phyloP scores from a whole-genome alignment of 2,329 filamentous ascomycete species.

The Calonectria pseudoturangicola region DNA sequence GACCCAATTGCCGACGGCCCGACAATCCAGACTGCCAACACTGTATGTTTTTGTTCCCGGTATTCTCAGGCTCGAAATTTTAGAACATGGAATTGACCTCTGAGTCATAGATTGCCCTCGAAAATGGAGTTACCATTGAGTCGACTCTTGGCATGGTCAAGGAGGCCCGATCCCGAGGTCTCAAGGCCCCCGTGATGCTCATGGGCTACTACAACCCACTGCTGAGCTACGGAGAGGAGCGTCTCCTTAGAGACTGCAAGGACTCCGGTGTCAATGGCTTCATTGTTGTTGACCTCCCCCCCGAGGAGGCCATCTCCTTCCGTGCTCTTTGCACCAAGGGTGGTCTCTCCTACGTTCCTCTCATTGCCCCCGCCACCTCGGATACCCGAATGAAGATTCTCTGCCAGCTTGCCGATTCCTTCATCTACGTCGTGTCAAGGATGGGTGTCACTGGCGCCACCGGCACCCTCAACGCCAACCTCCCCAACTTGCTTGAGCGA shows the following conservation, averaged over 20 bases:
- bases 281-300: slow-evolving; percentile 96
- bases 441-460: slow-evolving; percentile 97
- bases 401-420: slow-evolving; percentile 97
- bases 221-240: slow-evolving; percentile 94
- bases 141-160: slow-evolving; percentile 89
- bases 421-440: slow-evolving; percentile 98
- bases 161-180: slow-evolving; percentile 83
- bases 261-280: slow-evolving; percentile 94
- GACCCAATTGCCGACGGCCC: slow-evolving; percentile 98
- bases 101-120: slow-evolving; percentile 77
- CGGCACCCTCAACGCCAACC: slow-evolving; percentile 85
- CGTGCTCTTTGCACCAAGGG: slow-evolving; percentile 87
- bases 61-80: not conserved
- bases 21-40: slow-evolving; percentile 97
- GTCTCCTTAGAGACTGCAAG: slow-evolving; percentile 88
- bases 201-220: slow-evolving; percentile 99
- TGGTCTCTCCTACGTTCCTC: slow-evolving; percentile 94
- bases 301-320: slow-evolving; percentile 96
- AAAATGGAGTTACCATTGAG: slow-evolving; percentile 90
- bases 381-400: slow-evolving; percentile 95
- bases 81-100: slow-evolving; percentile 36
- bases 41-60: slow-evolving; percentile 68
- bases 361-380: slow-evolving; percentile 95
- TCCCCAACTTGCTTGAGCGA: slow-evolving; percentile 87
- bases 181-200: slow-evolving; percentile 88